phyloP scores from a whole-genome alignment of 331 rosid species.

The Cydonia oblonga region DNA sequence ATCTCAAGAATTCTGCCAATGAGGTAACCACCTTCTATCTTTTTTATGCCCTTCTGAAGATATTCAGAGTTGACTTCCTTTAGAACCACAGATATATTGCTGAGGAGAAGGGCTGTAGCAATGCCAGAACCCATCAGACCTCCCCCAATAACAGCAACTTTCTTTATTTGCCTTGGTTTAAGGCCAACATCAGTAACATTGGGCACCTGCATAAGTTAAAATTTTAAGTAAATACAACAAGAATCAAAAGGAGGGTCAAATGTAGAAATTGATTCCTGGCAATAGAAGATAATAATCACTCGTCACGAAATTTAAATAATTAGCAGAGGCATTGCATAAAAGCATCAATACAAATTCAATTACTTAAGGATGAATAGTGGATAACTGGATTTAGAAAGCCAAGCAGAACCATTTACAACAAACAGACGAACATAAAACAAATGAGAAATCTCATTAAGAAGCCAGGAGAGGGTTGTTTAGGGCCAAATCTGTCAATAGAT shows the following conservation, averaged over 20 bases:
- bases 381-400: background rate
- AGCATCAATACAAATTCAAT: background rate
- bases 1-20: background rate
- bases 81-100: conserved; percentile 67
- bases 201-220: conserved; percentile 52
- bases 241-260: background rate
- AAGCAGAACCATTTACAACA: background rate
- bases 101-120: conserved; percentile 68
- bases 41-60: conserved; percentile 60
- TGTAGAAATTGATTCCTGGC: background rate
- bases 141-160: conserved; percentile 90
- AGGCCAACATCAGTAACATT: conserved; percentile 83
- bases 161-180: conserved; percentile 74
- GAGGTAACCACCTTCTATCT: conserved; percentile 55
- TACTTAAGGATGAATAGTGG: background rate
- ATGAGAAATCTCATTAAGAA: no score
- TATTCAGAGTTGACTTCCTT: conserved; percentile 82
- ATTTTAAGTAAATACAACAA: background rate
- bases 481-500: no score
- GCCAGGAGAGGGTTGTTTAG: no score
- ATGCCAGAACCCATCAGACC: conserved; percentile 99
- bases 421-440: background rate
- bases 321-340: background rate
- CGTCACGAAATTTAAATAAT: background rate
- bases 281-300: background rate